These are phyloP conservation scores for Globisporangium yorkense DNA, from an alignment of 352 stramenopile species.

Conservation along the genomic window DNA sequence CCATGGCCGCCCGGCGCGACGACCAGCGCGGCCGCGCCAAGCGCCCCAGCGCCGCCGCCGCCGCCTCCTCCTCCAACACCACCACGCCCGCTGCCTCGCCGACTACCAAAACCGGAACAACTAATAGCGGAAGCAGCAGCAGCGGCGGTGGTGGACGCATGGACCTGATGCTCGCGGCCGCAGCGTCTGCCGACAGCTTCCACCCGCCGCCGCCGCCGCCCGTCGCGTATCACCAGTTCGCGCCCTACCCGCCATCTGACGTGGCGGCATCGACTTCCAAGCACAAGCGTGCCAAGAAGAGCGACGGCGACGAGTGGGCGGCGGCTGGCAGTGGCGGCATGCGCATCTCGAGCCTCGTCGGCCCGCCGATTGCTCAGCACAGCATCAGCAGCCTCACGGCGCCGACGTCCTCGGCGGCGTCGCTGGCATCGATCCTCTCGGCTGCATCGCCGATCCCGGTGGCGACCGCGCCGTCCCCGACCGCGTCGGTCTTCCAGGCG, in stretches of 20 bases:
- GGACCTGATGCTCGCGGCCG: conserved; percentile 38
- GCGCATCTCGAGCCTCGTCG: conserved; percentile 10
- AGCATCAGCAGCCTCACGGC: conserved; percentile 16
- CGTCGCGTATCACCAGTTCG: conserved; percentile 3
- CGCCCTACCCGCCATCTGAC: not conserved
- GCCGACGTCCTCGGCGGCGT: conserved; percentile 5
- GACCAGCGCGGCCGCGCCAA: conserved; percentile 31
- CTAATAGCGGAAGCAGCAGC: not conserved
- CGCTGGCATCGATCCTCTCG: conserved; percentile 16
- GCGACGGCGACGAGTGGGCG: conserved; percentile 19
- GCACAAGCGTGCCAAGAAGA: conserved; percentile 50
- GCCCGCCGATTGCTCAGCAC: conserved; percentile 7
- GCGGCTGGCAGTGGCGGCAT: conserved; percentile 5
- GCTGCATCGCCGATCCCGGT: conserved; percentile 9
- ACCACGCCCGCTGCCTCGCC: not conserved
- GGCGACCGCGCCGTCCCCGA: conserved; percentile 8
- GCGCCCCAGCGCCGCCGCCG: conserved; percentile 13
- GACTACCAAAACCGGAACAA: not conserved
- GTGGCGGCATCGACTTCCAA: conserved; percentile 13
- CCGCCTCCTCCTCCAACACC: not conserved
- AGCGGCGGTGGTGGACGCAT: conserved; percentile 20
- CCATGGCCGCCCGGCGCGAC: conserved; percentile 14
- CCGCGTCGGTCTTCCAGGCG: conserved; percentile 48
- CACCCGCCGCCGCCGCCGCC: conserved; percentile 2
- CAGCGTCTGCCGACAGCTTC: conserved; percentile 3